A percentile compares a stretch with the other conserved stretches of the same genome.
Evolutionary conservation across 192 early-diverging fungal genomes (phyloP).

Genomic region (Entomortierella parvispora): DNA sequence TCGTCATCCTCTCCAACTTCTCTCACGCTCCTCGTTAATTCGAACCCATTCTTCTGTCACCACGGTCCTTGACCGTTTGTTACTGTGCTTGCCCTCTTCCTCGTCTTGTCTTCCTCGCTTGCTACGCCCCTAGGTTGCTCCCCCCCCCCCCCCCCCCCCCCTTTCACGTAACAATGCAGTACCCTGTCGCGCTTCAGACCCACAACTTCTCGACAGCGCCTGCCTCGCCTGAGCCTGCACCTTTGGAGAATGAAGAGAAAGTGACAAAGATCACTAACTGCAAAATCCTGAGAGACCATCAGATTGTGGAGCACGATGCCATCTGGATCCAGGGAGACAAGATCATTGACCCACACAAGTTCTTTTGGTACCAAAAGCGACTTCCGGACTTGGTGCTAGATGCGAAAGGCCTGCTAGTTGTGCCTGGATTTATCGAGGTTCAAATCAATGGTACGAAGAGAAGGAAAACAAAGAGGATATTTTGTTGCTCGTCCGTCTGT

Average conservation of each 20-base stretch:
- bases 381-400: constrained; percentile 77
- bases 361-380: constrained; percentile 75
- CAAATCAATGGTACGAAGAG: constrained; percentile 82
- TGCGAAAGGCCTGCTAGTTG: constrained; percentile 73
- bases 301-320: constrained; percentile 71
- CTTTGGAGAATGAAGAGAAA: constrained; percentile 25
- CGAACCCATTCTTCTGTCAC: too few species aligned
- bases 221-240: constrained; percentile 30
- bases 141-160: neutral
- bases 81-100: constrained; percentile 1
- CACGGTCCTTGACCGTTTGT: neutral
- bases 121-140: neutral
- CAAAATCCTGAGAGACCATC: constrained; percentile 74
- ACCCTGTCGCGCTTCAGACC: constrained; percentile 41
- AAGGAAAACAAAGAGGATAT: too few species aligned
- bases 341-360: constrained; percentile 76
- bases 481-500: too few species aligned
- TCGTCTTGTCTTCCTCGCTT: neutral
- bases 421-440: constrained; percentile 83
- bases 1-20: too few species aligned
- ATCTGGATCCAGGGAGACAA: constrained; percentile 81
- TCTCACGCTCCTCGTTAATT: too few species aligned
- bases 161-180: constrained; percentile 15
- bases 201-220: constrained; percentile 23
- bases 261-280: constrained; percentile 77